A percentile compares a stretch with the other conserved stretches of the same genome.
These are phyloP conservation scores for Leucogyrophana mollusca DNA, from an alignment of 768 basidiomycete genomes.

Conservation along the genomic window DNA sequence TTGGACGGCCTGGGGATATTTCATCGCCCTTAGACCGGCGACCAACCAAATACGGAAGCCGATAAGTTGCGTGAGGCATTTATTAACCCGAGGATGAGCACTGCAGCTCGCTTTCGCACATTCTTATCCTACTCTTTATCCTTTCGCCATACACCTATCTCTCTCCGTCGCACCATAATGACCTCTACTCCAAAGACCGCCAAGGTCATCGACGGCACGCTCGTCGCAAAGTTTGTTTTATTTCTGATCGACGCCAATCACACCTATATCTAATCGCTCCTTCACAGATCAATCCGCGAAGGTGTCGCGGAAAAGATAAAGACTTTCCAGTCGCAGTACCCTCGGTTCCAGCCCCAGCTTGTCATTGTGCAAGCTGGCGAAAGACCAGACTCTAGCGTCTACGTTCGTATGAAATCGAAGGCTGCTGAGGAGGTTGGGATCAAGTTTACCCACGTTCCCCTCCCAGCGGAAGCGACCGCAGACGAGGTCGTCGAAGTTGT, in stretches of 20 bases:
- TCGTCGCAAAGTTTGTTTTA: conserved; percentile 83
- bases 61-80: neutral
- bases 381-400: conserved; percentile 85
- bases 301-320: conserved; percentile 71
- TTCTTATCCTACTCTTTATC: conserved; percentile 4
- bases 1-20: neutral
- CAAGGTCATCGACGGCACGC: conserved; percentile 79
- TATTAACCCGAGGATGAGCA: conserved; percentile 2
- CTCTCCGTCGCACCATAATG: conserved; percentile 30
- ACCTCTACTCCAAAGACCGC: conserved; percentile 38
- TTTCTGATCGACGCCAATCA: conserved; percentile 11
- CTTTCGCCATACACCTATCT: neutral
- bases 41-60: neutral
- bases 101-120: neutral
- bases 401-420: conserved; percentile 97
- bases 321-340: conserved; percentile 59
- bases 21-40: neutral
- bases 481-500: conserved; percentile 78
- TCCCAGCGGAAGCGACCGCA: conserved; percentile 68
- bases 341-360: conserved; percentile 89
- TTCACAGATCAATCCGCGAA: conserved; percentile 74
- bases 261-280: conserved; percentile 12
- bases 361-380: conserved; percentile 94
- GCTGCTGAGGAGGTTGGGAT: conserved; percentile 95
- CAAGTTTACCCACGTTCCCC: conserved; percentile 73